Evolutionary conservation across 805 yeast species (phyloP).

Genomic region (Candida oleophila): DNA sequence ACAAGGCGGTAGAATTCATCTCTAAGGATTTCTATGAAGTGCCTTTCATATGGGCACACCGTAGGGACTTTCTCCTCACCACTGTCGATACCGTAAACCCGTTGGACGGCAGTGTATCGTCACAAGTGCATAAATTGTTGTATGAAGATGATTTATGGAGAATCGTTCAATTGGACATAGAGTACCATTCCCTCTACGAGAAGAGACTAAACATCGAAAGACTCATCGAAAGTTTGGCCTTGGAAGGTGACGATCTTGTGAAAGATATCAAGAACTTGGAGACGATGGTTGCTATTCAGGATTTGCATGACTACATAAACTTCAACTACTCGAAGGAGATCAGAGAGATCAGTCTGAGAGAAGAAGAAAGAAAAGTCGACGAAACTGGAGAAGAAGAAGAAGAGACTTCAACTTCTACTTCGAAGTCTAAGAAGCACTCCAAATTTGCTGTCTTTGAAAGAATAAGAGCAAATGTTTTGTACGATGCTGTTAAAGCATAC

Average conservation of each 20-base stretch:
- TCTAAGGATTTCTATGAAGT: slow-evolving; percentile 82
- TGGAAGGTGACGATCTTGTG: slow-evolving; percentile 51
- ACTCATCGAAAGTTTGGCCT: slow-evolving; percentile 51
- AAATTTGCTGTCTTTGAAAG: slow-evolving; percentile 65
- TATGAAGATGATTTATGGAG: slow-evolving; percentile 91
- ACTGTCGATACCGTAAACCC: slow-evolving; percentile 40
- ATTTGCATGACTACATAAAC: slow-evolving; percentile 76
- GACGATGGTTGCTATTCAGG: slow-evolving; percentile 79
- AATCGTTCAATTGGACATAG: slow-evolving; percentile 80
- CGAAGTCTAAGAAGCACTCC: slow-evolving; percentile 48
- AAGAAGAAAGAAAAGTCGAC: slow-evolving; percentile 14
- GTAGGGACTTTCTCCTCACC: slow-evolving; percentile 80
- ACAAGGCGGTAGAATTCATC: slow-evolving; percentile 67
- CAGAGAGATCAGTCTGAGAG: slow-evolving; percentile 35
- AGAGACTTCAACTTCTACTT: slow-evolving; percentile 17
- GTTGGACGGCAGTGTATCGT: slow-evolving; percentile 23
- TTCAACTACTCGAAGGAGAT: slow-evolving; percentile 66
- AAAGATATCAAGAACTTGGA: slow-evolving; percentile 57
- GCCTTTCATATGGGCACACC: slow-evolving; percentile 92
- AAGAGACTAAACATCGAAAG: slow-evolving; percentile 65
- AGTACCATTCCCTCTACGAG: slow-evolving; percentile 79
- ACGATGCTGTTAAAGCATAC: slow-evolving; percentile 62
- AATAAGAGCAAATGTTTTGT: slow-evolving; percentile 61
- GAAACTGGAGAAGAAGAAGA: slow-evolving; percentile 14
- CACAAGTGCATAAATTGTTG: slow-evolving; percentile 50